Conservation (phyloP, 1,139 yeast species). For the Insectozyma bohioensis region DNA sequence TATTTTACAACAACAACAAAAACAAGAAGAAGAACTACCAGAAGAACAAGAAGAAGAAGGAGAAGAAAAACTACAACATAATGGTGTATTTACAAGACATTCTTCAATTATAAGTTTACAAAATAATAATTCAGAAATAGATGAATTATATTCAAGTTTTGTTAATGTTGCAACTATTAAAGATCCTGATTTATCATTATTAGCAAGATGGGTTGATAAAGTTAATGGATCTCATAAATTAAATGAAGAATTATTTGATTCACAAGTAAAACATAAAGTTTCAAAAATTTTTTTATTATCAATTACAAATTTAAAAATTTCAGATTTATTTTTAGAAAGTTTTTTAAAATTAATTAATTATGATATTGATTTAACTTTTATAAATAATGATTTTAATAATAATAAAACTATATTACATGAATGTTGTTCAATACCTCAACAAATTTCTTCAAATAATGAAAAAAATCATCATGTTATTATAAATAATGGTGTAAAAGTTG, state of each 20-base stretch:
- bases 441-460: constrained; percentile 30
- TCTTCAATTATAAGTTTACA: constrained; percentile 10
- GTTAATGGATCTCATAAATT: constrained; percentile 24
- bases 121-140: constrained; percentile 42
- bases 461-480: constrained; percentile 36
- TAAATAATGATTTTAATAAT: constrained; percentile 42
- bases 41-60: neutral
- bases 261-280: constrained; percentile 36
- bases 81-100: constrained; percentile 11
- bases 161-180: constrained; percentile 56
- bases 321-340: constrained; percentile 47
- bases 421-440: constrained; percentile 44
- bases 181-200: constrained; percentile 43
- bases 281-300: constrained; percentile 68
- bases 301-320: constrained; percentile 51
- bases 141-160: constrained; percentile 68
- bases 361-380: constrained; percentile 40
- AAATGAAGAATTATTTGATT: constrained; percentile 11
- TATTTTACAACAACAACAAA: constrained; percentile 2
- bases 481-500: constrained; percentile 47
- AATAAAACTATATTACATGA: constrained; percentile 44
- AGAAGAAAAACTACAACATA: constrained; percentile 5
- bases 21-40: constrained; percentile 3
- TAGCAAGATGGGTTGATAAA: constrained; percentile 53
- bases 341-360: constrained; percentile 45